Percentiles rank a stretch among this genome's conserved stretches.
Conservation (phyloP, 805 yeast species). For the Ogataea angusta region DNA sequence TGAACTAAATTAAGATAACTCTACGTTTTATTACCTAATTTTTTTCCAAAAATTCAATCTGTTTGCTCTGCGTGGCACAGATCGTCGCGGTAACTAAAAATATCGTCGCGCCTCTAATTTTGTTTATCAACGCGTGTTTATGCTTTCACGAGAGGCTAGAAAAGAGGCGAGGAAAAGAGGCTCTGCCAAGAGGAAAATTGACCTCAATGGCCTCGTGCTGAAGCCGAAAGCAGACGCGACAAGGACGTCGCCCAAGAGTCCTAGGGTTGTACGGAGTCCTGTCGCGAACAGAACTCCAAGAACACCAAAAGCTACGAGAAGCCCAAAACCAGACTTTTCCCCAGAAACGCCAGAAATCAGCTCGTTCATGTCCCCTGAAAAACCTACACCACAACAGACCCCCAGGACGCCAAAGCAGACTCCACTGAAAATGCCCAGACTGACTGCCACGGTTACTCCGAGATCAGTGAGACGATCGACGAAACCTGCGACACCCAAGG, state of each 20-base stretch:
- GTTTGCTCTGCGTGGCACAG: constrained; percentile 9
- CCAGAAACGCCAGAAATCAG: constrained; percentile 17
- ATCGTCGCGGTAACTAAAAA: constrained; percentile 1
- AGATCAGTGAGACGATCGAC: background rate
- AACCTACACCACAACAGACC: constrained; percentile 2
- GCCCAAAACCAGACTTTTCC: background rate
- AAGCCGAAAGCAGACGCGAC: constrained; percentile 1
- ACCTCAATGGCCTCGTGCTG: constrained; percentile 26
- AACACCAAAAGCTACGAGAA: constrained; percentile 6
- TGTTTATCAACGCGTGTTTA: constrained; percentile 9
- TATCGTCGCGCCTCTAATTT: constrained; percentile 1
- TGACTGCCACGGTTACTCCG: constrained; percentile 4
- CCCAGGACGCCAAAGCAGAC: constrained; percentile 6
- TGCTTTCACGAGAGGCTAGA: constrained; percentile 28
- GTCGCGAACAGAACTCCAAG: constrained; percentile 6
- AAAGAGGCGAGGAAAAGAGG: constrained; percentile 33
- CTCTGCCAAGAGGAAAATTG: constrained; percentile 27
- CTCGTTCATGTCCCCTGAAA: constrained; percentile 19
- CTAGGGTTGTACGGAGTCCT: background rate
- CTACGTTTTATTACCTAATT: background rate
- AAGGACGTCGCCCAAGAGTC: constrained; percentile 9
- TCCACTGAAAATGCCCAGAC: background rate
- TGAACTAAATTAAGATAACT: background rate
- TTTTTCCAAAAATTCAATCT: constrained; percentile 5
- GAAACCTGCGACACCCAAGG: no score